Base-by-base conservation (phyloP, 495 filamentous ascomycete species). In the Thermochaetoides thermophila region DNA sequence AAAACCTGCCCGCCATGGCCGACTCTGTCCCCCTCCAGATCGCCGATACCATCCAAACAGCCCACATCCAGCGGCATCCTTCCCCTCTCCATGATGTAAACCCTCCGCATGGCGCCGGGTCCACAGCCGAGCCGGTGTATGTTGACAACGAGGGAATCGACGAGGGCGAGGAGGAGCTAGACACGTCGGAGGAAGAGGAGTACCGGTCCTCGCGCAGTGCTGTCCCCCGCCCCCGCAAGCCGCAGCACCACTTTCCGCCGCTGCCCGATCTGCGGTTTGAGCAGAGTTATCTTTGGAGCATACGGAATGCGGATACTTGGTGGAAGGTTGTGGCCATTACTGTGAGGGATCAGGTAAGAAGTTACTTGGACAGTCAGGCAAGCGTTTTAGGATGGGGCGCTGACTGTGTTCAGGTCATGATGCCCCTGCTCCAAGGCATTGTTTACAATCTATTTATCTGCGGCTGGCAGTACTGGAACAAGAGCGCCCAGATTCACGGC, bases 261-360 rank as follows among this genome's bases (percentile, higher is more conserved):
- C 58, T 97, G 46, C 89, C 89, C 1, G 89, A 97, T 56, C 59
- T 97, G 43, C 68, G 89, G 31, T 96, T 96, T 55, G 89, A 97
- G 63, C 89, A 97, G 68, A 92, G 84, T 59, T 96, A 96, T 50
- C 64, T 97, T 25, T 76, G 76, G 29, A 86, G 83, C 52, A 73
- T 97, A 34, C 70, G 73, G 42, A 63, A 69, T 31, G 82, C 82
- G 14, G 69, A 89, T 37, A 75, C 71, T 17, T 82, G 71, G 74
- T 73, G 76, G 56, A 71, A 70, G 40, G 69, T 97, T 22, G 68
- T 66, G 16, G 82, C 73, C 69, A 87, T 96, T 40, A 96, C 89
- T 13, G 50, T 78, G 29, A 58, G 83, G 46, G 89, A 96, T 56
- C 87, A 96, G 71, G 80, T 91, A 45, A 31, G 21, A 6, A n/a